Percentiles rank a stretch among this genome's conserved stretches.
phyloP scores from a whole-genome alignment of 2,329 filamentous ascomycete species.

The Rutstroemia sp. region DNA sequence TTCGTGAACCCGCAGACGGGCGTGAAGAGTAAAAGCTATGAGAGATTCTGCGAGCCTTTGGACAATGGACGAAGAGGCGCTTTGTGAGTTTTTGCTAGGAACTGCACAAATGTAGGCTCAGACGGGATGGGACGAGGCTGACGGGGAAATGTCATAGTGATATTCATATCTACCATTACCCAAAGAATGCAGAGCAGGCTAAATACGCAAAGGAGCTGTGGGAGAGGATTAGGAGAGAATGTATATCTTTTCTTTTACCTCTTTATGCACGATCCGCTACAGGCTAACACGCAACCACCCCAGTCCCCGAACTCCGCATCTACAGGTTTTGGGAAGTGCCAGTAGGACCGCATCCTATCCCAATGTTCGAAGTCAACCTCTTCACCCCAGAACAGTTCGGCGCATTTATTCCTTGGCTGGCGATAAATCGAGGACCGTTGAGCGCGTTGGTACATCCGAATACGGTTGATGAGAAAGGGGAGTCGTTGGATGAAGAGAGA shows the following conservation, averaged over 20 bases:
- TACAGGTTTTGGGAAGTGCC: conserved; percentile 72
- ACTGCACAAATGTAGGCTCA: not conserved
- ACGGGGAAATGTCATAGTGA: conserved; percentile 41
- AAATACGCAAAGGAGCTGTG: conserved; percentile 66
- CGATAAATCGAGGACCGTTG: conserved; percentile 72
- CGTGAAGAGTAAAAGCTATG: conserved; percentile 60
- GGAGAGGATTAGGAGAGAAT: conserved; percentile 74
- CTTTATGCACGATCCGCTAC: not conserved
- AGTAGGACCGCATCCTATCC: conserved; percentile 72
- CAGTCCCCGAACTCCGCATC: conserved; percentile 78
- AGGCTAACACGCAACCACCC: not conserved
- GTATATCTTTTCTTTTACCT: conserved; percentile 37
- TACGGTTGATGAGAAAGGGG: conserved; percentile 49
- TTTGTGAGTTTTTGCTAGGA: conserved; percentile 47
- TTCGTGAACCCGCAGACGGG: conserved; percentile 58
- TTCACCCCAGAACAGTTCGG: conserved; percentile 84
- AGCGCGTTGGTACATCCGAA: conserved; percentile 80
- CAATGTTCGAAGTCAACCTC: conserved; percentile 90
- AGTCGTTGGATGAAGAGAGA: conserved; percentile 24
- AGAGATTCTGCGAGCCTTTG: conserved; percentile 60
- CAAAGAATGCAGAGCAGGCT: conserved; percentile 52
- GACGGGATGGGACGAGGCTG: not conserved
- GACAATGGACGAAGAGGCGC: conserved; percentile 59
- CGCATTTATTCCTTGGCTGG: conserved; percentile 79
- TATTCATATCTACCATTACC: conserved; percentile 77